These are phyloP conservation scores for Tubosaeta sp. DNA, from an alignment of 768 basidiomycete genomes.

Conservation along the genomic window DNA sequence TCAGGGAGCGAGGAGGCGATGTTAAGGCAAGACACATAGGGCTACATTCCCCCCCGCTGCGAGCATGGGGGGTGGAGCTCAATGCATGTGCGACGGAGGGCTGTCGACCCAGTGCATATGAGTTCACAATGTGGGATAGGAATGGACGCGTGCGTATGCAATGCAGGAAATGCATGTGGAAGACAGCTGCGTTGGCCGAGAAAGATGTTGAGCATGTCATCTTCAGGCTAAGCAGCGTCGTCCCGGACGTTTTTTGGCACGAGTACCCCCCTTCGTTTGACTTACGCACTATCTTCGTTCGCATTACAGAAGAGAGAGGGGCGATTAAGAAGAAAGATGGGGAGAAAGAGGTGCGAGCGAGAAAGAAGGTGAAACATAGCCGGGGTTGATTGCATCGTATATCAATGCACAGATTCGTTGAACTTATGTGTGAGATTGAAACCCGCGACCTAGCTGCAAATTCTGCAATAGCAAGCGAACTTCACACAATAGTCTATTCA, in stretches of 20 bases:
- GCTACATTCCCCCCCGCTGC: constrained; percentile 43
- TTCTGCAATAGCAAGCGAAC: no score
- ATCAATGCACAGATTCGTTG: no score
- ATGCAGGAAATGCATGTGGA: not conserved
- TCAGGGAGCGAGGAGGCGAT: not conserved
- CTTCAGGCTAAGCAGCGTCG: not conserved
- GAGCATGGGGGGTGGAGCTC: not conserved
- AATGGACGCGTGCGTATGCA: not conserved
- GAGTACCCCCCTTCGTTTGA: not conserved
- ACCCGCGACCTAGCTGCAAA: no score
- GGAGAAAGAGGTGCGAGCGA: no score
- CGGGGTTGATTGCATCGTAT: no score
- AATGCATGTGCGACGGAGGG: not conserved
- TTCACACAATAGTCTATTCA: no score
- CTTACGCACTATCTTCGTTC: not conserved
- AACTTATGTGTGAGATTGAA: no score
- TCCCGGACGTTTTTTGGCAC: not conserved
- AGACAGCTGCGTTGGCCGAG: not conserved
- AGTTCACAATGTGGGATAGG: not conserved
- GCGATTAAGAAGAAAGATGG: not conserved
- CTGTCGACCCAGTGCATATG: not conserved
- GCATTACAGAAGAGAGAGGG: not conserved
- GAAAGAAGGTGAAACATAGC: no score
- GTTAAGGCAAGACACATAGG: constrained; percentile 34
- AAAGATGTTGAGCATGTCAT: not conserved